These are phyloP conservation scores for Cryptosporidium meleagridis DNA, from an alignment of 169 alveolate genomes.

Conservation along the genomic window DNA sequence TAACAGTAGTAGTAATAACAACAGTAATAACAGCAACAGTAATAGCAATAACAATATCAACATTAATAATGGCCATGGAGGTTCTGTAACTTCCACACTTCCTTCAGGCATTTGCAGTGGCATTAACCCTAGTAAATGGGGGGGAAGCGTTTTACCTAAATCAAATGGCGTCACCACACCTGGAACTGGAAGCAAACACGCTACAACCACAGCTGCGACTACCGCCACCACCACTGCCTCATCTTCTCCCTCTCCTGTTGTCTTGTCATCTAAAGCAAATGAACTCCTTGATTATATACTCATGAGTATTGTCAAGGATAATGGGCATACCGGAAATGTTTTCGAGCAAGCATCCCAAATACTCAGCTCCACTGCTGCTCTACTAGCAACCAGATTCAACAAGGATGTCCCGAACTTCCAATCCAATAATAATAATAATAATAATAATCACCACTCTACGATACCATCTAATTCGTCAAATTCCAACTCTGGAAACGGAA, in stretches of 20 bases:
- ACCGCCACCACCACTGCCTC: not conserved
- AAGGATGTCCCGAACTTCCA: constrained; percentile 11
- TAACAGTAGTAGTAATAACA: not conserved
- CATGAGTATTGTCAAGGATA: constrained; percentile 23
- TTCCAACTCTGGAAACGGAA: constrained; percentile 2
- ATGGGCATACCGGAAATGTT: constrained; percentile 6
- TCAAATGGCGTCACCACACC: not conserved
- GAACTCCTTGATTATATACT: constrained; percentile 21
- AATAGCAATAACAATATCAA: not conserved
- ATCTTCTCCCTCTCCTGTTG: not conserved
- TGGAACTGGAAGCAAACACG: not conserved
- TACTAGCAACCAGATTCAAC: constrained; percentile 25
- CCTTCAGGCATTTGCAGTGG: not conserved
- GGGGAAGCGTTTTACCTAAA: not conserved
- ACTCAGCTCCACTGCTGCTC: constrained; percentile 12
- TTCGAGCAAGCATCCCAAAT: constrained; percentile 34
- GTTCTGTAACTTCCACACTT: not conserved
- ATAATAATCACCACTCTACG: not conserved
- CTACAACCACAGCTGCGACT: no score
- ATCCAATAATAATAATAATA: not conserved
- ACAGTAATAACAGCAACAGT: not conserved
- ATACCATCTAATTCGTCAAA: not conserved
- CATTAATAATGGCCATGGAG: not conserved
- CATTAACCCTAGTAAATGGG: not conserved
- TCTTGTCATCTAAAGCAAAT: constrained; percentile 4